Base-by-base conservation (phyloP, 495 filamentous ascomycete genomes). In the Chaetomidium leptoderma region DNA sequence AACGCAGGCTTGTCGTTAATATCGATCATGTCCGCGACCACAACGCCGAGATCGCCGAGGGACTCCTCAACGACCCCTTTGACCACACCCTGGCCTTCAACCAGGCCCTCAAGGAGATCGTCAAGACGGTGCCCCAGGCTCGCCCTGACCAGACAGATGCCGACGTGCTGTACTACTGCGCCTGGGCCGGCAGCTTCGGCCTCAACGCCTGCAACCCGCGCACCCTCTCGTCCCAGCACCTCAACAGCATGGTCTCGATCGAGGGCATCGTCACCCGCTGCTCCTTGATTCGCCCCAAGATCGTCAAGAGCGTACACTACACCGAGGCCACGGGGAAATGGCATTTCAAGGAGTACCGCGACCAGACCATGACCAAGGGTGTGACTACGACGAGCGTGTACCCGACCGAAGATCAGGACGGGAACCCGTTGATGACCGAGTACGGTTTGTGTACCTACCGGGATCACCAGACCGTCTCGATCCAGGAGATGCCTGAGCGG, bases 401-500 rank as follows among this genome's bases (percentile, higher is more conserved):
- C 68, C 93, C 93, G 14, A 90, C 89, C 54, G 90, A 97, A 68
- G 93, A 99, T 71, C 90, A 93, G 11, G 85, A 96, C 10, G 81
- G 83, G 32, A 86, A 84, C 53, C 81, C 81, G 68, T 81, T 99
- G 16, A 84, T 88, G 62, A 97, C 95, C 37, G 95, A 99, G 67
- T 97, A 96, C 71, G 93, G 93, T 9, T 90, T 95, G 72, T 93
- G 86, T 70, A 93, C 87, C 19, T 99, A 97, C 70, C 82, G 92
- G 68, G 93, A 99, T 69, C 95, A 99, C 71, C 93, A 99, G 69
- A 92, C 90, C 17, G 90, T 99, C 46, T 97, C 93, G 0, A 96
- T 99, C 65, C 93, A 99, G 78, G 93, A 99, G 79, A 99, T 99
- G 93, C 93, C 93, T 14, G 93, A 99, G 70, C 81, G 93, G 65